Conservation (phyloP, 2,329 filamentous ascomycete species). For the Calonectria hongkongensis region DNA sequence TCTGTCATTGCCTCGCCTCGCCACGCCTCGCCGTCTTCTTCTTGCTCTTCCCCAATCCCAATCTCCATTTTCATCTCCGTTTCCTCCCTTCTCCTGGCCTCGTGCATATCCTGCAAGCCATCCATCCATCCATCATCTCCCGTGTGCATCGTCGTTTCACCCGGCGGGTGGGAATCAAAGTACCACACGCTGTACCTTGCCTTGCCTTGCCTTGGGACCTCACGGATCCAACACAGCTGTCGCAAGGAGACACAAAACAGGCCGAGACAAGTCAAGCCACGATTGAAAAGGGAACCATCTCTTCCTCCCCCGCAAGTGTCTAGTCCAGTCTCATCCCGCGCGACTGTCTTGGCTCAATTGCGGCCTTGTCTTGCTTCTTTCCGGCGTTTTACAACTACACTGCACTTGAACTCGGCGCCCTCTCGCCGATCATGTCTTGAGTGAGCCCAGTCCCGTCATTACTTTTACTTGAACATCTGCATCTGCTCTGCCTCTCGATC, state of each 20-base stretch:
- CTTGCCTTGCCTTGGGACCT: neutral
- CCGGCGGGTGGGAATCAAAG: constrained; percentile 12
- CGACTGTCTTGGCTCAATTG: constrained; percentile 22
- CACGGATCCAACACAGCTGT: constrained; percentile 14
- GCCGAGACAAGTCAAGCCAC: constrained; percentile 15
- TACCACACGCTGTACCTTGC: neutral
- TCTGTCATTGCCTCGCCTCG: constrained; percentile 21
- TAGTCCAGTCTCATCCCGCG: constrained; percentile 25
- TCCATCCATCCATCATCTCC: constrained; percentile 24
- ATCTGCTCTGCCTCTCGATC: constrained; percentile 25
- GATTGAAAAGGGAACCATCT: constrained; percentile 19
- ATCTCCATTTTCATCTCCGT: no score
- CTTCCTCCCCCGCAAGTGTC: constrained; percentile 24
- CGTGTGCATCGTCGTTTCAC: constrained; percentile 22
- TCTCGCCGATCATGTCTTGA: constrained; percentile 52
- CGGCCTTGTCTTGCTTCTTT: constrained; percentile 21
- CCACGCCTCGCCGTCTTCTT: constrained; percentile 23
- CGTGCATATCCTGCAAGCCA: constrained; percentile 23
- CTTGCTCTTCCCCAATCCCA: neutral
- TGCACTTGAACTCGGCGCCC: constrained; percentile 32
- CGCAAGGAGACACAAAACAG: constrained; percentile 28
- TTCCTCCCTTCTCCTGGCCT: constrained; percentile 7
- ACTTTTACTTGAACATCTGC: constrained; percentile 32
- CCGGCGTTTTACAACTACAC: constrained; percentile 26
- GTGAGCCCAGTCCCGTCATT: constrained; percentile 48